These are phyloP conservation scores for Dacryopinax primogenitus DNA, from an alignment of 768 basidiomycete species.

Conservation along the genomic window DNA sequence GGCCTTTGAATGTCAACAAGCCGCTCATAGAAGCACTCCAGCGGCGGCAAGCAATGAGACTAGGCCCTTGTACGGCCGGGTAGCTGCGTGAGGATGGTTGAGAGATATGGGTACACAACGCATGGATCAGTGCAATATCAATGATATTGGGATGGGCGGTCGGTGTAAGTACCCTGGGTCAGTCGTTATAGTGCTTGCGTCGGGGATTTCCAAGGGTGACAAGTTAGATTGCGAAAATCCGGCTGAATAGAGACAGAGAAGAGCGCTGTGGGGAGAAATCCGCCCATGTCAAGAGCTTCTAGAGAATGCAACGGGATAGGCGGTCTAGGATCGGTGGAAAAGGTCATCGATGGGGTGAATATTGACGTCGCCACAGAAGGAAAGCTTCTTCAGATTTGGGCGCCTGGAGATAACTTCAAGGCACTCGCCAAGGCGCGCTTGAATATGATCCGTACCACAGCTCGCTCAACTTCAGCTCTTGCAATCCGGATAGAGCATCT, in stretches of 20 bases:
- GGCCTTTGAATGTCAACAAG: background rate
- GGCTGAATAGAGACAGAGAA: background rate
- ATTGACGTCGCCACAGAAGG: background rate
- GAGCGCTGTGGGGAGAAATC: background rate
- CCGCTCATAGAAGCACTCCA: background rate
- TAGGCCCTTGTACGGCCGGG: background rate
- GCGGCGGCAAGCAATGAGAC: background rate
- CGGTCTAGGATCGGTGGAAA: background rate
- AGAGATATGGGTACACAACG: background rate
- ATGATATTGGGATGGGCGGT: background rate
- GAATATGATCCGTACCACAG: background rate
- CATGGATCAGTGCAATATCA: background rate
- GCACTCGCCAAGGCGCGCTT: background rate
- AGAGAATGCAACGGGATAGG: background rate
- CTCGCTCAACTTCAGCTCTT: too few species aligned
- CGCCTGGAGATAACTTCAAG: background rate
- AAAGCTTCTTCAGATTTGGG: background rate
- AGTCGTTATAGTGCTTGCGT: conserved; percentile 1
- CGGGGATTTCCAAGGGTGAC: background rate
- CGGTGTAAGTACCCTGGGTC: background rate
- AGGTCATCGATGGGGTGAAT: background rate
- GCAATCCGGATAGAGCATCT: too few species aligned
- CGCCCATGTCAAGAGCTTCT: background rate
- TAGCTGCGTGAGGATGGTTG: background rate
- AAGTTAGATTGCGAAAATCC: background rate